A percentile compares a stretch with the other conserved stretches of the same genome.
phyloP scores from a whole-genome alignment of 2,329 filamentous ascomycete genomes.

The Cryphonectria naterciae region DNA sequence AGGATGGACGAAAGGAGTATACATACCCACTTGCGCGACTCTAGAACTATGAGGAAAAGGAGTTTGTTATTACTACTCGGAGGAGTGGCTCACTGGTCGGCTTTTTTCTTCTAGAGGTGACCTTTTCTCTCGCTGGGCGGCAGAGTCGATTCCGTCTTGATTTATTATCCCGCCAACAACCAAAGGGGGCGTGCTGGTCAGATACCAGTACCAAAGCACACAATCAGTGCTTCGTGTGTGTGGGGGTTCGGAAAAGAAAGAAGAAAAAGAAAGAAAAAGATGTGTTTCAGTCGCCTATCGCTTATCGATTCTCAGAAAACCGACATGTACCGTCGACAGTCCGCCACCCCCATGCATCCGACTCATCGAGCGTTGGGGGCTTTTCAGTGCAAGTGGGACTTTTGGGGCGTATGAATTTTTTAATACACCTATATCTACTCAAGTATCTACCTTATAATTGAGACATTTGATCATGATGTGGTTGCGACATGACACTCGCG shows the following conservation, averaged over 20 bases:
- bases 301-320: background rate
- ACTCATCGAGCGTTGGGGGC: background rate
- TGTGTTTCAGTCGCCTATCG: background rate
- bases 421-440: background rate
- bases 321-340: background rate
- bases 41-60: background rate
- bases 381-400: background rate
- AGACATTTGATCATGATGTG: background rate
- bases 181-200: background rate
- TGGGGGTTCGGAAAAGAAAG: too few relatives aligned
- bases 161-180: background rate
- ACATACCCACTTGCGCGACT: background rate
- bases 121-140: background rate
- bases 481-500: background rate
- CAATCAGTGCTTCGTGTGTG: background rate
- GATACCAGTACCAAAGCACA: background rate
- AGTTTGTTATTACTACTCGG: background rate
- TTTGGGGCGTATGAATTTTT: background rate
- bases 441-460: background rate
- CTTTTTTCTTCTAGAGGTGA: background rate
- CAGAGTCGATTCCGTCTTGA: background rate
- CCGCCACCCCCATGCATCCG: too few relatives aligned
- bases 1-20: background rate
- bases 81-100: too few relatives aligned
- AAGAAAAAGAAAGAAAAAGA: background rate